Evolutionary conservation across 2,329 filamentous ascomycete genomes (phyloP), one percentile per base, ranked within the genome.

Genomic region (Aspergillus brasiliensis): DNA sequence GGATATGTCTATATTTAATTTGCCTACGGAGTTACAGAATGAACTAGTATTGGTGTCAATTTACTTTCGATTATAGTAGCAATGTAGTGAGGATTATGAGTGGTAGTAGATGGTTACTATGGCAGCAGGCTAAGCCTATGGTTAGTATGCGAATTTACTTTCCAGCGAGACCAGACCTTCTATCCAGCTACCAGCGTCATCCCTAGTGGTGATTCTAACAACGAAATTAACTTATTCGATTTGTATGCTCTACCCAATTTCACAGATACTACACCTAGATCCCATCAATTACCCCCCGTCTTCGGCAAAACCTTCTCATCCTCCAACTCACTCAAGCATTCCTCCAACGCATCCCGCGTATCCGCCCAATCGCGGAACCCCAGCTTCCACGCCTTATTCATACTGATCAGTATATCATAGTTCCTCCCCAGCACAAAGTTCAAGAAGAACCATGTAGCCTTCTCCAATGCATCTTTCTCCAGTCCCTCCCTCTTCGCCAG

Each of bases 291-390:
- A 8, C 10, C 23, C 40, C 40, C 19, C 17, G 19, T 44, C 19
- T 21, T 44, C 8, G 49, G 49, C 28, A 52, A 34, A 15, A 52
- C 21, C 49, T 37, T 37, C 49, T 52, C 49, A 3, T 37, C 21
- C 17, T 52, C 49, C 28, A 52, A 37, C 11, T 31, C 49, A 34
- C 31, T 17, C 17, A 52, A 19, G 13, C 28, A 34, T 21, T 31
- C 49, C 3, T 52, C 49, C 28, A 52, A 52, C n/a, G 49, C 49
- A 38, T 52, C 49, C 49, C 49, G 37, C 15, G 49, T 37, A 37
- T 52, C 49, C 7, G 19, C 49, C 28, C 34, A 52, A 11, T 37
- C 49, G 6, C 28, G 28, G 15, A 31, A 37, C 19, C 28, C 49
- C 28, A 52, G 15, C n/a, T 34, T 52, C 27, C 49, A 34, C 34